A percentile compares a stretch with the other conserved stretches of the same genome.
Conservation (phyloP, 768 basidiomycete genomes). For the Myochromella boudieri region DNA sequence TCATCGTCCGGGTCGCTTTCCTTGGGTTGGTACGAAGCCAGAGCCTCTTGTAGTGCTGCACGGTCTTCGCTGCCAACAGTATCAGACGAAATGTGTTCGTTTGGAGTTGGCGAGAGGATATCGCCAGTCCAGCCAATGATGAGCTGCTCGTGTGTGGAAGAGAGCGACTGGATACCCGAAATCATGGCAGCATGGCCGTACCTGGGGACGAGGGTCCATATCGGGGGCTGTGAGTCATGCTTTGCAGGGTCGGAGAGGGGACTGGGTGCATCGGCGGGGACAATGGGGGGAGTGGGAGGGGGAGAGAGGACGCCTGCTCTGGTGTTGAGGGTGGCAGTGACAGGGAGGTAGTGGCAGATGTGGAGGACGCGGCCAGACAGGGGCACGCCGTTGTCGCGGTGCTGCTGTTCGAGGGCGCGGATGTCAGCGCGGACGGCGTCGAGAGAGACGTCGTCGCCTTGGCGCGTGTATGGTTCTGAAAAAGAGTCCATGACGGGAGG, state of each 20-base stretch:
- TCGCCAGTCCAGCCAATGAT: constrained; percentile 96
- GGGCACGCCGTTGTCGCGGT: constrained; percentile 64
- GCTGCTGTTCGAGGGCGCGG: constrained; percentile 66
- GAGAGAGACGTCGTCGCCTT: constrained; percentile 65
- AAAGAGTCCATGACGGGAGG: constrained; percentile 62
- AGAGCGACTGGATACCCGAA: constrained; percentile 84
- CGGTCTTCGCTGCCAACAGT: constrained; percentile 62
- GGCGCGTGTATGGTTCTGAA: constrained; percentile 65
- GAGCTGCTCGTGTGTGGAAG: constrained; percentile 83
- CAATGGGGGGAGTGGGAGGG: constrained; percentile 74
- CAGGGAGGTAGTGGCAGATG: constrained; percentile 87
- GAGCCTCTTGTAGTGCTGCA: constrained; percentile 60
- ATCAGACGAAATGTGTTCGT: constrained; percentile 46
- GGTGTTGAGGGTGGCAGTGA: constrained; percentile 61
- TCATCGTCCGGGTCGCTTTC: constrained; percentile 56
- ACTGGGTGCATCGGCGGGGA: constrained; percentile 32
- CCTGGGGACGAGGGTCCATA: constrained; percentile 78
- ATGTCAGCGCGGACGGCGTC: constrained; percentile 77
- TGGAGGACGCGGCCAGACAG: constrained; percentile 91
- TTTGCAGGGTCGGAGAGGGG: constrained; percentile 10
- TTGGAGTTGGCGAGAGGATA: constrained; percentile 52
- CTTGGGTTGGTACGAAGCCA: constrained; percentile 60
- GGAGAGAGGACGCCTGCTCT: constrained; percentile 61
- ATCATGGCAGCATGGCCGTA: constrained; percentile 96
- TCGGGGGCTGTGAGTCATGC: no score